phyloP scores from a whole-genome alignment of 2,329 filamentous ascomycete genomes.

The Furcasterigmium furcatum region DNA sequence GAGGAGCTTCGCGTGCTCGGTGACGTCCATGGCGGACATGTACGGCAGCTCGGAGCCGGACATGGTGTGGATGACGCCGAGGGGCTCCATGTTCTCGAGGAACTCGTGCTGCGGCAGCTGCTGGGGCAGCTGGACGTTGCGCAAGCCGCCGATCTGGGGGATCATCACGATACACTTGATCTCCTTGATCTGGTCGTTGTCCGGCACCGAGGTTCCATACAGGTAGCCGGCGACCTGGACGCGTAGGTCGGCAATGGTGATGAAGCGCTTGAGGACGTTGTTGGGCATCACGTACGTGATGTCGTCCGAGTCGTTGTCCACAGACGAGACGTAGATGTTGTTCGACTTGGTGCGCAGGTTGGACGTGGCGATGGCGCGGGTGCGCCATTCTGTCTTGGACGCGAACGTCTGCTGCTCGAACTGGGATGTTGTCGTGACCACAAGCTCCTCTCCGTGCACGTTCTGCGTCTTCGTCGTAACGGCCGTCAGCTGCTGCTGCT shows the following conservation, averaged over 20 bases:
- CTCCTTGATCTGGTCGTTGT: conserved; percentile 97
- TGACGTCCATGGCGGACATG: conserved; percentile 94
- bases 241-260: conserved; percentile 92
- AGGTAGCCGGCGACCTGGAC: conserved; percentile 96
- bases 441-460: conserved; percentile 93
- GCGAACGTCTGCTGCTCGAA: conserved; percentile 98
- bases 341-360: conserved; percentile 92
- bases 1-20: conserved; percentile 87
- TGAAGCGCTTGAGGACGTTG: conserved; percentile 97
- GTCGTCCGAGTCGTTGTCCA: conserved; percentile 87
- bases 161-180: conserved; percentile 96
- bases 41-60: conserved; percentile 93
- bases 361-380: conserved; percentile 90
- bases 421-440: conserved; percentile 95
- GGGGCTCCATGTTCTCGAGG: conserved; percentile 79
- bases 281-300: conserved; percentile 99
- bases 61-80: conserved; percentile 93
- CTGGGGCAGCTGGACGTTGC: conserved; percentile 86
- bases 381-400: conserved; percentile 98
- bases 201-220: conserved; percentile 86
- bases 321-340: conserved; percentile 97
- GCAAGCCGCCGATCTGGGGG: conserved; percentile 90
- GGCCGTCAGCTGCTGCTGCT: conserved; percentile 92
- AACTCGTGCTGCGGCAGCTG: conserved; percentile 90
- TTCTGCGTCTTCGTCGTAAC: conserved; percentile 99